Base-by-base conservation (phyloP, 345 rosid species). In the Hevea brasiliensis region DNA sequence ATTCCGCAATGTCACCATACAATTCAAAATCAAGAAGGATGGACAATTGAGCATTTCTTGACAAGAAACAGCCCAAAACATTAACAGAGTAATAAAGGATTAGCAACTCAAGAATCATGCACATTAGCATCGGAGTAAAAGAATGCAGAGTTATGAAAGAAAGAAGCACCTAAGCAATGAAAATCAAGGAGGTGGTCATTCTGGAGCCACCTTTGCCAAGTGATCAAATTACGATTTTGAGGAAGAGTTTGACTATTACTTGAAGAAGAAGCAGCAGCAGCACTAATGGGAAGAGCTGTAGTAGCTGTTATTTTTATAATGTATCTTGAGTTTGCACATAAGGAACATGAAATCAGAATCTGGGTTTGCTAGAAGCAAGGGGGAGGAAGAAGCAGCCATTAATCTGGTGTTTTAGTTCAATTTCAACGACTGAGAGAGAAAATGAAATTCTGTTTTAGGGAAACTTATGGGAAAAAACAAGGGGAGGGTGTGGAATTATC, bases 181-280 rank as follows among this genome's bases (percentile, higher is more conserved):
- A 87, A 64, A 90, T 76, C 55, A 97, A 82, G 45, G 97, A 80
- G 65, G 90, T 92, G 73, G 97, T 92, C 90, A 90, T 92, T 69
- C 97, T 95, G 71, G 95, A 88, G n/a, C 97, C 97, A 74, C 97
- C 97, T 88, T 92, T 92, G 21, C 97, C 98, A 92, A 26, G 95
- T 88, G 67, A 94, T 81, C 81, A 92, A 73, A 77, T 82, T 84
- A 7, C n/a, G 85, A 71, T 70, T 77, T 74, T 37, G 48, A 66
- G 65, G 81, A 70, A 51, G 81, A 54, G 57, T 23, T 21, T 53
- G 64, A 73, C 23, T 29, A 32, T 67, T 54, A 53, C 37, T 69
- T 0, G 78, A 73, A 69, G 84, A 67, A 65, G 86, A 44, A 50
- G 77, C 48, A 58, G 76, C 79, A 10, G 86, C 73, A 64, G 65